Evolutionary conservation across 176 grass and related monocot genomes (phyloP), one percentile per base, ranked within the genome.

Genomic region (Carex parvula): DNA sequence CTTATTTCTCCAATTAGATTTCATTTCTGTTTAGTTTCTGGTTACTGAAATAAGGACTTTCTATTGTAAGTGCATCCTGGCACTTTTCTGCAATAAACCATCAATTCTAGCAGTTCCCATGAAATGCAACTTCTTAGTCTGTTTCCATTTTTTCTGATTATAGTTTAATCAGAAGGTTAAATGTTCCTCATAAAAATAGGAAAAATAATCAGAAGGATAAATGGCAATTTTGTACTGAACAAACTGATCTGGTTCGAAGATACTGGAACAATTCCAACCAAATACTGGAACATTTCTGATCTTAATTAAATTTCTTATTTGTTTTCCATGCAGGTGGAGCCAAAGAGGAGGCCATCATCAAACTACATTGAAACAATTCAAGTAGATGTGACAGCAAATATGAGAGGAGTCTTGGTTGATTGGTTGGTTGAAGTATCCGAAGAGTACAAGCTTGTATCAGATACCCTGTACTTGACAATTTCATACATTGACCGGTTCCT

Each of bases 371-470:
- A 89, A 86, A 70, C 83, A 37, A 82, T 95, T 70, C 96, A 95
- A 84, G 54, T 35, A 35, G 97, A 96, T 84, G 84, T 95, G 1
- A 94, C 93, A 11, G 83, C 91, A 5, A 88, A 85, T 70, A 99
- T 99, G 97, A 89, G 97, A 11, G 84, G 89, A 10, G 89, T 99
- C 55, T 88, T 99, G 56, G 50, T 99, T 41, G 93, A 99, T 88
- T 99, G 97, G 97, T 87, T 99, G 16, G 93, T 99, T 57, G 97
- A 99, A 87, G 97, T 99, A 18, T 88, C 91, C 8, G 90, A 99
- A 84, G 96, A 99, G 84, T 99, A 99, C 72, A 99, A 95, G 85
- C 91, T 99, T 70, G 84, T 94, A 0, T 87, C 97, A 0, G 97
- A 99, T 81, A 95, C 93, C 53, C 83, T 99, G 8, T 96, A 88